Evolutionary conservation across 345 rosid genomes (phyloP).

Genomic region (Populus deltoides): DNA sequence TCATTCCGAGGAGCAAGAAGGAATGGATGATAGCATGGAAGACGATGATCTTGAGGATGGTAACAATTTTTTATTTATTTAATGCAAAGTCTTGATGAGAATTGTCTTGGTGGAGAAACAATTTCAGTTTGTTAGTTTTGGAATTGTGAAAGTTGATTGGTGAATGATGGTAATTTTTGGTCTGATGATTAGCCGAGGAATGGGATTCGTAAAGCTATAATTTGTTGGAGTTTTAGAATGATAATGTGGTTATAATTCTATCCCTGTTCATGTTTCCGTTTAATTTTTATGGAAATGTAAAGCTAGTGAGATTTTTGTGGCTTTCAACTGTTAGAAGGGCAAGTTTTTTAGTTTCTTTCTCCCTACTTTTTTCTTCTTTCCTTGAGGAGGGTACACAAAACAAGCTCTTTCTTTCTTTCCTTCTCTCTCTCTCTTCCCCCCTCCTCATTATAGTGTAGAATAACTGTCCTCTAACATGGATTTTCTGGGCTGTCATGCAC

Average conservation of each 20-base stretch:
- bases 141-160: neutral
- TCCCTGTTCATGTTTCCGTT: neutral
- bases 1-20: slow-evolving; percentile 54
- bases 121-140: neutral
- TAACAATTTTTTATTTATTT: no score
- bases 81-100: neutral
- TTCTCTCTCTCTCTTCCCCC: no score
- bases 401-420: no score
- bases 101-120: neutral
- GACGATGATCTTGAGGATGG: slow-evolving; percentile 14
- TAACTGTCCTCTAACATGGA: no score
- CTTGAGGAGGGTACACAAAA: no score
- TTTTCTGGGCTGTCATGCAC: neutral
- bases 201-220: neutral
- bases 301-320: neutral
- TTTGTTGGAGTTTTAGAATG: neutral
- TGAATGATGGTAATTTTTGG: neutral
- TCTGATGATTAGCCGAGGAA: neutral
- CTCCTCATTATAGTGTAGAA: no score
- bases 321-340: neutral
- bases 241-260: neutral
- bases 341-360: neutral
- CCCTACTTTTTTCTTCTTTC: neutral
- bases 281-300: neutral
- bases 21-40: slow-evolving; percentile 47